Evolutionary conservation across 2,329 filamentous ascomycete genomes (phyloP), one percentile per base, ranked within the genome.

Genomic region (Cladosporium halotolerans): DNA sequence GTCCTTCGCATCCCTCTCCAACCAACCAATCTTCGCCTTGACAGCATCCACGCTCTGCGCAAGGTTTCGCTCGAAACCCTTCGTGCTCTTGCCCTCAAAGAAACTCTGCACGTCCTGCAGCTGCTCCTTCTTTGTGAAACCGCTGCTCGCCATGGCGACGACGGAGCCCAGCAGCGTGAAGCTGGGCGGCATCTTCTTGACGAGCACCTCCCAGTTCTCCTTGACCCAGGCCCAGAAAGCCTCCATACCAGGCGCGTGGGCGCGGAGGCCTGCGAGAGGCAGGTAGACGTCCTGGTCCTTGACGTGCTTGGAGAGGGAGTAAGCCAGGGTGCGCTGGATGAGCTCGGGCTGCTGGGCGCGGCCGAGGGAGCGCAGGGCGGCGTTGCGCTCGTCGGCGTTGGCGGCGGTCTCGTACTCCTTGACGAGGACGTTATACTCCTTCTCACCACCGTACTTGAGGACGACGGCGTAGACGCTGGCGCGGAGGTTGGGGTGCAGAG

Each of bases 281-380:
- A 96, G 83, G 74, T 96, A 96, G 59, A 96, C 84, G 70, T 97
- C 92, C 71, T 96, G 92, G 59, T 88, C 89, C 77, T 95, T 95
- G 72, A 96, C 86, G 61, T 95, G 86, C 57, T 85, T 82, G 68
- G 83, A 83, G 54, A 91, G 79, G 32, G 90, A 79, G 58, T 96
- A 77, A 31, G 76, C 80, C 11, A 97, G 79, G 3, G 90, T 92
- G 57, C 83, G 82, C 75, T 93, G 76, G 68, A 96, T 92, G 45
- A 96, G 81, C 60, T 85, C 82, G 1, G 88, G 84, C 53, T 87
- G 79, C 67, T 85, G 85, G 44, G 89, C 84, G 47, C 89, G 83
- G 47, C 92, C 92, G 18, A 97, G 79, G 32, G 81, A 82, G 63
- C 91, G 88, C 55, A 97, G 81, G 1, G 90, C 90, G 10, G 88